phyloP scores from a whole-genome alignment of 1,139 yeast species.

The Blastobotrys apis region DNA sequence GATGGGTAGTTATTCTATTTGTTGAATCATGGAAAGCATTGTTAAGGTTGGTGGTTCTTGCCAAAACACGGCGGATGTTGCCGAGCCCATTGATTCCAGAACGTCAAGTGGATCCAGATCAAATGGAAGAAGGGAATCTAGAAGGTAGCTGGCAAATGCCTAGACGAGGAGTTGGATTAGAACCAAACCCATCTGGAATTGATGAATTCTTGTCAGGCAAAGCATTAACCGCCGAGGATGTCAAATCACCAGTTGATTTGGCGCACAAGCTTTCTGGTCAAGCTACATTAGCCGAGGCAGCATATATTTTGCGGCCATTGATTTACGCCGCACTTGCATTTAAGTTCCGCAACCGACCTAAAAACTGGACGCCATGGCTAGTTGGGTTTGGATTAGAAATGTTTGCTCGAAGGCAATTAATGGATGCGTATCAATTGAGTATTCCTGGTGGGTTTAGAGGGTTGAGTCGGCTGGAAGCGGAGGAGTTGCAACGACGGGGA shows the following conservation, averaged over 20 bases:
- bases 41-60: constrained; percentile 33
- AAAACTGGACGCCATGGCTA: constrained; percentile 42
- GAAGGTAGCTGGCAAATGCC: constrained; percentile 31
- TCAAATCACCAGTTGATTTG: constrained; percentile 33
- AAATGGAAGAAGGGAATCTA: constrained; percentile 3
- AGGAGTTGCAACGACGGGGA: constrained; percentile 34
- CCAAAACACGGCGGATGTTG: constrained; percentile 31
- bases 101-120: constrained; percentile 33
- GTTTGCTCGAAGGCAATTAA: constrained; percentile 29
- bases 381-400: constrained; percentile 37
- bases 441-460: constrained; percentile 31
- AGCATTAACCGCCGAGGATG: constrained; percentile 35
- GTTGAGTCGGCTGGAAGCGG: constrained; percentile 35
- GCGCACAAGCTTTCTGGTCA: constrained; percentile 28
- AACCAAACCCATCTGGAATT: constrained; percentile 9
- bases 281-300: constrained; percentile 34
- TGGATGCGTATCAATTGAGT: constrained; percentile 22
- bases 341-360: constrained; percentile 23
- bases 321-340: constrained; percentile 35
- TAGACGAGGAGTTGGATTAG: constrained; percentile 28
- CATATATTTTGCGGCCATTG: constrained; percentile 38
- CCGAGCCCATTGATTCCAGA: constrained; percentile 36
- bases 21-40: constrained; percentile 36
- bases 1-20: constrained; percentile 34
- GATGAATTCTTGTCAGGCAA: constrained; percentile 29